Evolutionary conservation across 192 early-diverging fungal genomes (phyloP).

Genomic region (Phlyctochytrium planicorne): DNA sequence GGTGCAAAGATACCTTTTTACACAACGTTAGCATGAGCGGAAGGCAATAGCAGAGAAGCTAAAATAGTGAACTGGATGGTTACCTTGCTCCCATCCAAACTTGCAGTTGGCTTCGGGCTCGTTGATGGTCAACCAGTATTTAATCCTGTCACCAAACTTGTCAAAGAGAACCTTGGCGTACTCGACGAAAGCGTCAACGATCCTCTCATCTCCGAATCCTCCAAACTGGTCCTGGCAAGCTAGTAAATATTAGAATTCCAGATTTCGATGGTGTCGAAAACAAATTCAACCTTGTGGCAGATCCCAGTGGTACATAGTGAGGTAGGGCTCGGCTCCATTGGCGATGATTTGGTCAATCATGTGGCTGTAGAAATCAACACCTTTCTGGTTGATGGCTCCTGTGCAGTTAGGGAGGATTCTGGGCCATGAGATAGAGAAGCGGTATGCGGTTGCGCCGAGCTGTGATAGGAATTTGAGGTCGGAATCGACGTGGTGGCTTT

Average conservation of each 20-base stretch:
- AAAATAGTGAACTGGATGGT: neutral
- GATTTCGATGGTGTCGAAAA: too few relatives aligned
- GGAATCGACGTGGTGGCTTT: slow-evolving; percentile 9
- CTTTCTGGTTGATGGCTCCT: slow-evolving; percentile 25
- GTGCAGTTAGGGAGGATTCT: slow-evolving; percentile 36
- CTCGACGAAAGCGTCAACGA: slow-evolving; percentile 32
- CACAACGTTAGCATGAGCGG: neutral
- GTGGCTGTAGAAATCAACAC: slow-evolving; percentile 27
- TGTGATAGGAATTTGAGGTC: slow-evolving; percentile 26
- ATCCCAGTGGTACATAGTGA: slow-evolving; percentile 38
- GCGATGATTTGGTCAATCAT: slow-evolving; percentile 28
- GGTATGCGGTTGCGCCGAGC: slow-evolving; percentile 31
- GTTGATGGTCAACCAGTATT: slow-evolving; percentile 39
- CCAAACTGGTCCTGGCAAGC: slow-evolving; percentile 27
- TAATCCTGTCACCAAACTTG: slow-evolving; percentile 21
- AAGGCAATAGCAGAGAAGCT: neutral
- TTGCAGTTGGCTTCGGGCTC: slow-evolving; percentile 36
- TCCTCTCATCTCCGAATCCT: slow-evolving; percentile 15
- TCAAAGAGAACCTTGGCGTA: slow-evolving; percentile 32
- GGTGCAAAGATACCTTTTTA: neutral
- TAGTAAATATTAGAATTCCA: too few relatives aligned
- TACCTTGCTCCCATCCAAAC: slow-evolving; percentile 4
- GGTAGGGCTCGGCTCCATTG: slow-evolving; percentile 28
- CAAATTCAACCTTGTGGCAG: too few relatives aligned
- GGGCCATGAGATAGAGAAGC: slow-evolving; percentile 37